Evolutionary conservation across 2,329 filamentous ascomycete species (phyloP).

Genomic region (Verticillium nubilum): DNA sequence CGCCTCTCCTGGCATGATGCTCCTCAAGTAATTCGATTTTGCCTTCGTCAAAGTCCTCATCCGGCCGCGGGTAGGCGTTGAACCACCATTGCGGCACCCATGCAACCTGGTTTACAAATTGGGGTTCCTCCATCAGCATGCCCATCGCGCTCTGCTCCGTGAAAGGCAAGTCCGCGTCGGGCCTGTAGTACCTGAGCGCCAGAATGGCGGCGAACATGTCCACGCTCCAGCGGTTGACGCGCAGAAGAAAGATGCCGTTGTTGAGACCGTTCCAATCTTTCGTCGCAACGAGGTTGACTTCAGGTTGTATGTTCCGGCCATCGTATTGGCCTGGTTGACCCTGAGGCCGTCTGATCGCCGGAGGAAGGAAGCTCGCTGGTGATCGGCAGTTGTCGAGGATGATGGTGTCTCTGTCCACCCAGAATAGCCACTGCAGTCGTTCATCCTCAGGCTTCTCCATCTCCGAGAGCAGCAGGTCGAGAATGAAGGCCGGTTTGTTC

Average conservation of each 20-base stretch:
- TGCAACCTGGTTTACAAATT: conserved; percentile 2
- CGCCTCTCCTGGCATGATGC: conserved; percentile 5
- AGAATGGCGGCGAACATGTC: conserved; percentile 13
- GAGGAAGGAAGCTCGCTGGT: conserved; percentile 7
- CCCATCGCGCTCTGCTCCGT: conserved; percentile 16
- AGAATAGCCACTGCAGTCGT: conserved; percentile 12
- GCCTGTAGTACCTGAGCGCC: conserved; percentile 10
- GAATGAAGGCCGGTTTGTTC: conserved; percentile 32
- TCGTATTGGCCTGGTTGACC: too few relatives aligned
- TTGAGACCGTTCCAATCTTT: conserved; percentile 14
- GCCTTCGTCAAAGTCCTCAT: not conserved
- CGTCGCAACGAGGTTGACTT: conserved; percentile 7
- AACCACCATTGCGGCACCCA: conserved; percentile 15
- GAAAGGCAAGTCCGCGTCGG: conserved; percentile 8
- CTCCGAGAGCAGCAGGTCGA: conserved; percentile 20
- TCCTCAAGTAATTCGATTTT: not conserved
- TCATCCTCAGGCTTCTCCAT: conserved; percentile 9
- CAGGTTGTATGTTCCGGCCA: not conserved
- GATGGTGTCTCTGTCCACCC: conserved; percentile 16
- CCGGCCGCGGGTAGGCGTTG: conserved; percentile 11
- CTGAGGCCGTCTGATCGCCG: not conserved
- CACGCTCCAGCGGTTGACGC: conserved; percentile 10
- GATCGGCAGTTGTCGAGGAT: conserved; percentile 12
- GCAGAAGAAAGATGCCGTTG: conserved; percentile 14
- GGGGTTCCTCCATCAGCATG: conserved; percentile 8